Conservation (phyloP, 768 basidiomycete genomes). For the Macrolepiota fuliginosa region DNA sequence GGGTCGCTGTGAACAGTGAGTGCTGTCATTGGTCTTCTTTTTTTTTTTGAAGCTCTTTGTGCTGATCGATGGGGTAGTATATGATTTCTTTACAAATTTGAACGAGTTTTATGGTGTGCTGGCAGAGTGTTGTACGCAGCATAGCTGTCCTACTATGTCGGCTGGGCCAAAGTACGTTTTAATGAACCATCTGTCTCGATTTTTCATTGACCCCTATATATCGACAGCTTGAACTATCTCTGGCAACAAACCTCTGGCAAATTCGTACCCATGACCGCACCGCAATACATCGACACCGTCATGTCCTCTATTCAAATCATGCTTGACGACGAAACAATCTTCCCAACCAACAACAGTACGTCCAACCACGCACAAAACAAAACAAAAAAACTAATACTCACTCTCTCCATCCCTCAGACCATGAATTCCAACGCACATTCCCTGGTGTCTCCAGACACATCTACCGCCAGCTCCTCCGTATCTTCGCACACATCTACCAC, state of each 20-base stretch:
- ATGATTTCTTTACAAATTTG: conserved; percentile 95
- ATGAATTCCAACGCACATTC: conserved; percentile 84
- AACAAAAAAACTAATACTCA: conserved; percentile 22
- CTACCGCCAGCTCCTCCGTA: conserved; percentile 93
- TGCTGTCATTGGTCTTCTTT: conserved; percentile 15
- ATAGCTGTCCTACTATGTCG: conserved; percentile 90
- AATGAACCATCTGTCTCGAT: background rate
- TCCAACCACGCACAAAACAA: conserved; percentile 43
- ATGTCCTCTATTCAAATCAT: conserved; percentile 99
- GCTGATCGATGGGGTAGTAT: conserved; percentile 51
- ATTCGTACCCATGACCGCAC: conserved; percentile 87
- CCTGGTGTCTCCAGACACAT: conserved; percentile 90
- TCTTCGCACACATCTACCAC: conserved; percentile 97
- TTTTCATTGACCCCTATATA: conserved; percentile 6
- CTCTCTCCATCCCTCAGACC: conserved; percentile 45
- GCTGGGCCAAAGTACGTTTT: conserved; percentile 75
- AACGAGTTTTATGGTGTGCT: conserved; percentile 97
- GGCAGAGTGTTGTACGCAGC: conserved; percentile 88
- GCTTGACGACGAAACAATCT: conserved; percentile 87
- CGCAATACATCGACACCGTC: conserved; percentile 98
- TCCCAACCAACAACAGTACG: conserved; percentile 93
- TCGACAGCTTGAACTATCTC: conserved; percentile 84
- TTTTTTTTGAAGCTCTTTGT: background rate
- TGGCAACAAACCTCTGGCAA: conserved; percentile 94
- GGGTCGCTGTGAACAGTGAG: conserved; percentile 94